These are phyloP conservation scores for Graphilbum ipis-grandicollis DNA, from an alignment of 2,329 filamentous ascomycete species.

Conservation along the genomic window DNA sequence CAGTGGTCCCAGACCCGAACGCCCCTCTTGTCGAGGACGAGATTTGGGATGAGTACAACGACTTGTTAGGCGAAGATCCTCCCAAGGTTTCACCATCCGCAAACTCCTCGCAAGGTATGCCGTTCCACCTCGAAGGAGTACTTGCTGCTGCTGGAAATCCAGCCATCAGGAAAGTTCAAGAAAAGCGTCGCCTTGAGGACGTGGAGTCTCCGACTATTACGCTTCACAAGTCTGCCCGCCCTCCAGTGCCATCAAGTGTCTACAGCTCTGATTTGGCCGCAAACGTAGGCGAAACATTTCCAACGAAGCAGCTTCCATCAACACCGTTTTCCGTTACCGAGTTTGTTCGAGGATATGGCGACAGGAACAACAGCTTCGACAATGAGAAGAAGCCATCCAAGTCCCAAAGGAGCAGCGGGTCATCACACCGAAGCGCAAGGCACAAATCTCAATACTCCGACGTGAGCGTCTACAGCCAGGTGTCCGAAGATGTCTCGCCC, in stretches of 20 bases:
- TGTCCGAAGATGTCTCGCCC: constrained; percentile 41
- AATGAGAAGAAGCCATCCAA: constrained; percentile 10
- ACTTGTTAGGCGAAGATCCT: constrained; percentile 54
- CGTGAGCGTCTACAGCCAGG: constrained; percentile 26
- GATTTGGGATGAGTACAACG: constrained; percentile 88
- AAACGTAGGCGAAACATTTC: constrained; percentile 23
- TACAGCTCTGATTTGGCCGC: constrained; percentile 38
- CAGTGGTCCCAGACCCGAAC: constrained; percentile 43
- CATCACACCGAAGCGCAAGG: constrained; percentile 10
- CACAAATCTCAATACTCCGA: constrained; percentile 19
- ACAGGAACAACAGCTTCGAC: constrained; percentile 15
- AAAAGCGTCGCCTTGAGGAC: constrained; percentile 9
- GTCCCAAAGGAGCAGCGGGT: constrained; percentile 12
- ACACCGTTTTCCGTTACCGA: constrained; percentile 26
- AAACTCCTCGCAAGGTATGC: constrained; percentile 36
- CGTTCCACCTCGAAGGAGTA: constrained; percentile 30
- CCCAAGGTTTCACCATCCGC: constrained; percentile 29
- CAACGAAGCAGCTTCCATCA: constrained; percentile 16
- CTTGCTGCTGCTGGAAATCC: neutral
- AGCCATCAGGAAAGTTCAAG: constrained; percentile 8
- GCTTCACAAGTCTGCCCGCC: constrained; percentile 11
- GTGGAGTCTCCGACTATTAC: constrained; percentile 31
- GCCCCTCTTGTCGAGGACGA: constrained; percentile 64
- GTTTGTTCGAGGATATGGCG: constrained; percentile 21
- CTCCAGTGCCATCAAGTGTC: constrained; percentile 28